Evolutionary conservation across 2,329 filamentous ascomycete genomes (phyloP).

Genomic region (Penicillium psychrosexuale): DNA sequence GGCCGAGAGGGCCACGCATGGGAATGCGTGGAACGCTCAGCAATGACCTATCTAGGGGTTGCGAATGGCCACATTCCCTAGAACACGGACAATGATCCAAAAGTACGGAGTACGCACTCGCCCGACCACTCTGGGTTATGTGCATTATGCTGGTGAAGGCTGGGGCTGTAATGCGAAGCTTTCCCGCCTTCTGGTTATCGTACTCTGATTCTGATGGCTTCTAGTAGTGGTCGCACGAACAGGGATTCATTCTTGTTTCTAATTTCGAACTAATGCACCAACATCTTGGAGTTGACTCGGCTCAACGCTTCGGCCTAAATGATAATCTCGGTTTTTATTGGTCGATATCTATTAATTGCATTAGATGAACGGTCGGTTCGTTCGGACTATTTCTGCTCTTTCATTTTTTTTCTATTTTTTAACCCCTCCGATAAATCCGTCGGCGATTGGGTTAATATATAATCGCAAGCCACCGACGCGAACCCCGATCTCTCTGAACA

Average conservation of each 20-base stretch:
- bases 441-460: not conserved
- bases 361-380: not conserved
- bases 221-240: not conserved
- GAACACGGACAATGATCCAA: not conserved
- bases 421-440: not conserved
- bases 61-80: constrained; percentile 12
- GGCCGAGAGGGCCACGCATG: not conserved
- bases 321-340: not conserved
- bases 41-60: constrained; percentile 8
- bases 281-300: not conserved
- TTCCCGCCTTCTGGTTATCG: not conserved
- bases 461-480: not conserved
- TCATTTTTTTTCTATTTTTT: not conserved
- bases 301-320: not conserved
- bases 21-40: constrained; percentile 14
- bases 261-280: constrained; percentile 10
- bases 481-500: too few species aligned
- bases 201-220: not conserved
- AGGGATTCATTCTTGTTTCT: constrained; percentile 10
- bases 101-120: not conserved
- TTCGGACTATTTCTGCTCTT: not conserved
- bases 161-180: not conserved
- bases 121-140: constrained; percentile 3
- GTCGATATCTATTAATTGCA: not conserved
- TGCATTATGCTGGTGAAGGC: not conserved